Evolutionary conservation across 2,329 filamentous ascomycete species (phyloP), one percentile per base, ranked within the genome.

Genomic region (Arthrinium puccinioides): DNA sequence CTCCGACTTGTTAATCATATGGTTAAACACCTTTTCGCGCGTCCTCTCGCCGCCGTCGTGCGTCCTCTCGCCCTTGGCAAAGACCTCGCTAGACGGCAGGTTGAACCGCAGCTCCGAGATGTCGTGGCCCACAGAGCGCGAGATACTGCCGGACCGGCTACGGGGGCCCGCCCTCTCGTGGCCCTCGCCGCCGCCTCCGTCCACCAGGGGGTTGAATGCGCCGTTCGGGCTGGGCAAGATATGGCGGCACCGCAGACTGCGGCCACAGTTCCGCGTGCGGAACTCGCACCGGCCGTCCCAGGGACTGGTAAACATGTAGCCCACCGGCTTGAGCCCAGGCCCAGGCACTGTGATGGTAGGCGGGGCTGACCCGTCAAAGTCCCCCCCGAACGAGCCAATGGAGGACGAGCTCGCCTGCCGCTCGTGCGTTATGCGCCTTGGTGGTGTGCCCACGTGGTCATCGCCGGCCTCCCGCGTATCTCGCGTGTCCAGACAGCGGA

Each of bases 61-160:
- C 34, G 29, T 32, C 11, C 31, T 27, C 37, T 37, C 46, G 7
- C 49, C 55, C 37, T 52, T 57, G 7, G 56, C 53, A 32, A 75
- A 66, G 3, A 74, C 39, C 21, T 76, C 68, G 13, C 63, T 56
- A 33, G 72, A 76, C 1, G 87, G 88, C 0, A 95, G 73, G 55
- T 94, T 95, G 69, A 95, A 96, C 14, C 89, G 79, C 41, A 97
- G 67, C 59, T 96, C 90, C 57, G 87, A 94, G 19, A 94, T 76
- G 1, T 66, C 62, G 15, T 50, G 47, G 15, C 40, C 32, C 9
- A 41, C 46, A 15, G 50, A 48, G 49, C 35, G 26, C 16, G 26
- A 20, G 9, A 34, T 27, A 19, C 36, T 38, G 8, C 32, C 15
- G 5, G 26, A 31, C 14, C 42, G 14, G 71, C 65, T 6, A 54